Evolutionary conservation across 495 filamentous ascomycete species (phyloP).

Genomic region (Neurospora sp.): DNA sequence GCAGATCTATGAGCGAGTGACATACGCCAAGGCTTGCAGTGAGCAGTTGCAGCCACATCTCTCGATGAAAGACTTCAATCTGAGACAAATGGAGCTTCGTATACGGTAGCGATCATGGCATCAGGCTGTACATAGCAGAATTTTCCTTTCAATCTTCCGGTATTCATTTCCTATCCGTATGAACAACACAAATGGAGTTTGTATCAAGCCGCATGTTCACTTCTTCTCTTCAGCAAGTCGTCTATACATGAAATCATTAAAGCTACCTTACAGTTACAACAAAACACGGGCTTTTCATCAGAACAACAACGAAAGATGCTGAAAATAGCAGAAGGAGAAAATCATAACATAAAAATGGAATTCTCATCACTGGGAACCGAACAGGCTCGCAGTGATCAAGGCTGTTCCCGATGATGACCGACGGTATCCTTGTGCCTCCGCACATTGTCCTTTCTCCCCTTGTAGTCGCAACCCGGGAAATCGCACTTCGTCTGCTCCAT

Average conservation of each 20-base stretch:
- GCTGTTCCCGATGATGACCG: background rate
- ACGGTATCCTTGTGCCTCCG: slow-evolving; percentile 2
- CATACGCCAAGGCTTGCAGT: no score
- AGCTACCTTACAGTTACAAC: background rate
- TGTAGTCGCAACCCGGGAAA: slow-evolving; percentile 1
- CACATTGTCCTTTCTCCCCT: slow-evolving; percentile 11
- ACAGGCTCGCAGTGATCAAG: background rate
- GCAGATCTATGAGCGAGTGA: background rate
- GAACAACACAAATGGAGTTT: no score
- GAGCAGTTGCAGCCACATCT: no score
- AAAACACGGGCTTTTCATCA: no score
- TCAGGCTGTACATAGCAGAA: background rate
- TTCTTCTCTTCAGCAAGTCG: background rate
- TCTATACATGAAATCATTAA: background rate
- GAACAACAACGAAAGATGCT: no score
- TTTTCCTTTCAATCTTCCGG: background rate
- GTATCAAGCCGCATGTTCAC: background rate
- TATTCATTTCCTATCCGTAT: no score
- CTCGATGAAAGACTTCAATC: background rate
- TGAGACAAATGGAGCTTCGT: background rate
- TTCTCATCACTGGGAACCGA: background rate
- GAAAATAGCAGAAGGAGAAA: no score
- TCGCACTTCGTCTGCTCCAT: slow-evolving; percentile 4
- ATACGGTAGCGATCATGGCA: background rate
- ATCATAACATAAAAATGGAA: no score